phyloP scores from a whole-genome alignment of 805 yeast species.

The Zygosaccharomyces bisporus region DNA sequence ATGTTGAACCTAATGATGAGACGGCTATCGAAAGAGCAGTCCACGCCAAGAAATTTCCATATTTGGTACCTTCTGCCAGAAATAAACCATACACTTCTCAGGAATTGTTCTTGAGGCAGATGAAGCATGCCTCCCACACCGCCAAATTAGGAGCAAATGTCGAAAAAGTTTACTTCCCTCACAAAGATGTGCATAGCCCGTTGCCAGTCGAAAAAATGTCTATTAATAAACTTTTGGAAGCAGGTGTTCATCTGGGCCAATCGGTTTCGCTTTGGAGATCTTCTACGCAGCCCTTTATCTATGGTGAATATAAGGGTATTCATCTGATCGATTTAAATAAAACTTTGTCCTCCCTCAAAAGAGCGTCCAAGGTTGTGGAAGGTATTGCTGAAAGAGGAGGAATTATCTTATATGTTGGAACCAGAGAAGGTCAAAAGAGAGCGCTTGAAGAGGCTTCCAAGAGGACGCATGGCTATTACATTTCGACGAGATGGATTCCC shows the following conservation, averaged over 20 bases:
- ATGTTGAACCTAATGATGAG: slow-evolving; percentile 3
- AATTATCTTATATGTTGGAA: slow-evolving; percentile 76
- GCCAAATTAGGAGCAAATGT: slow-evolving; percentile 63
- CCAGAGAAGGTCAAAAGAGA: slow-evolving; percentile 70
- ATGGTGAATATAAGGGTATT: slow-evolving; percentile 86
- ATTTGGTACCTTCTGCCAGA: slow-evolving; percentile 55
- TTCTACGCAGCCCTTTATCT: slow-evolving; percentile 77
- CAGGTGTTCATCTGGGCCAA: slow-evolving; percentile 95
- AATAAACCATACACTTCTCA: slow-evolving; percentile 69
- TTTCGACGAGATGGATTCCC: slow-evolving; percentile 85
- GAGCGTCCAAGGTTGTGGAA: slow-evolving; percentile 81
- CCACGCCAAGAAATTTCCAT: slow-evolving; percentile 40
- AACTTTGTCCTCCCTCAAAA: slow-evolving; percentile 67
- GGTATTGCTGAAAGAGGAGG: slow-evolving; percentile 86
- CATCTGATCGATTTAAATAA: slow-evolving; percentile 87
- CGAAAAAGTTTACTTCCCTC: slow-evolving; percentile 63
- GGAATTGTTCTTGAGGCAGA: slow-evolving; percentile 72
- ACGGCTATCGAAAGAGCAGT: not conserved
- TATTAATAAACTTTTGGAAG: slow-evolving; percentile 70
- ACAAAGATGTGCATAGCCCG: slow-evolving; percentile 60
- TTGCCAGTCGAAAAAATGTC: slow-evolving; percentile 53
- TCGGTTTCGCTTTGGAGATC: slow-evolving; percentile 75
- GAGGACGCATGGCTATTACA: slow-evolving; percentile 74
- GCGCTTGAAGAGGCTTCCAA: slow-evolving; percentile 76
- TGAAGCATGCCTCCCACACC: slow-evolving; percentile 52